Evolutionary conservation across 2,329 filamentous ascomycete genomes (phyloP).

Genomic region (Tolypocladium cylindrosporum): DNA sequence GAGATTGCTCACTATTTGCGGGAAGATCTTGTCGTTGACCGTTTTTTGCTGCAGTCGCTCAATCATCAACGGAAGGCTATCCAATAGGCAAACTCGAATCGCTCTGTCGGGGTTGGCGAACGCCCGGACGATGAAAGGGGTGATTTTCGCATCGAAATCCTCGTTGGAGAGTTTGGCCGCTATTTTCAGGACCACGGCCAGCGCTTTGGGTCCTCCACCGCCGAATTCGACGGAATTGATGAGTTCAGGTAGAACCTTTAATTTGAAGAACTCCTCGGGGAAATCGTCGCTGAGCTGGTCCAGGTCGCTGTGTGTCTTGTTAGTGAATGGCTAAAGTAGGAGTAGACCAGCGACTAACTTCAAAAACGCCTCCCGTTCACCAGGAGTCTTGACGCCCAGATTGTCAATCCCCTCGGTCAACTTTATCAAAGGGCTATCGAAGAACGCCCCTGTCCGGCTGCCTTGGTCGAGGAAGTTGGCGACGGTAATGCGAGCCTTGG

Average conservation of each 20-base stretch:
- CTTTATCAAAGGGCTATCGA: conserved; percentile 85
- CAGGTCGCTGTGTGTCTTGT: conserved; percentile 49
- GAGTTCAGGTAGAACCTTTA: conserved; percentile 89
- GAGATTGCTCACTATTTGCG: conserved; percentile 60
- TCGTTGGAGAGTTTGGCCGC: conserved; percentile 77
- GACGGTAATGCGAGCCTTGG: conserved; percentile 77
- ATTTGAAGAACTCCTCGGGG: conserved; percentile 94
- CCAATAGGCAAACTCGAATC: conserved; percentile 80
- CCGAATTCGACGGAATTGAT: conserved; percentile 99
- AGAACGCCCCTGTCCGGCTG: conserved; percentile 71
- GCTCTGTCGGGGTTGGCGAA: conserved; percentile 90
- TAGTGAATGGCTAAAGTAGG: conserved; percentile 16
- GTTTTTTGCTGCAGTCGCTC: conserved; percentile 78
- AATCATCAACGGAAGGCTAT: conserved; percentile 84
- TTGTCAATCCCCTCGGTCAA: conserved; percentile 89
- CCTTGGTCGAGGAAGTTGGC: conserved; percentile 87
- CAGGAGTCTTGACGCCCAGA: conserved; percentile 75
- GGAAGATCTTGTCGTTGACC: conserved; percentile 95
- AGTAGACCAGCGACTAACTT: conserved; percentile 32
- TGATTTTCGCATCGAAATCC: conserved; percentile 77
- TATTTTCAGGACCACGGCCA: conserved; percentile 83
- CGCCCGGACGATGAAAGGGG: conserved; percentile 75
- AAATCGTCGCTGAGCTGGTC: conserved; percentile 87
- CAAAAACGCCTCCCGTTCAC: conserved; percentile 77
- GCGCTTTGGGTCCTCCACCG: conserved; percentile 85